phyloP scores from a whole-genome alignment of 257 asterid genomes.

The Cruciata laevipes region DNA sequence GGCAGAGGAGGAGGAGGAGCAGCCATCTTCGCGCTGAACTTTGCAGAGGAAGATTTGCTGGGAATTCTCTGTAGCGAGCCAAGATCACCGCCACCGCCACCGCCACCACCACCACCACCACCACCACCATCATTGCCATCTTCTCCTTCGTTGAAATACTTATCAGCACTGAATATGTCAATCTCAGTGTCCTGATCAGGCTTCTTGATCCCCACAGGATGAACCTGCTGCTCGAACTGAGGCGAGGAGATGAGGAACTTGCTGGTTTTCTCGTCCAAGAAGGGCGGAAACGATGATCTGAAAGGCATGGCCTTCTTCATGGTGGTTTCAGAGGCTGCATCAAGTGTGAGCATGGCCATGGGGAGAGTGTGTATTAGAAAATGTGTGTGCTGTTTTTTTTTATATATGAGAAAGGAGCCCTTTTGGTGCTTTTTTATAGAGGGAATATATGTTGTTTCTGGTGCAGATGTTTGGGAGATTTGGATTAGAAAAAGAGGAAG shows the following conservation, averaged over 20 bases:
- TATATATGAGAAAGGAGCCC: not conserved
- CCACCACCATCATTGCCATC: constrained; percentile 11
- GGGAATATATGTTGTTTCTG: not conserved
- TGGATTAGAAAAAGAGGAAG: constrained; percentile 1
- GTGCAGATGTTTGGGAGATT: not conserved
- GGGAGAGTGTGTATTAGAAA: not conserved
- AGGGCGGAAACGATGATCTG: constrained; percentile 49
- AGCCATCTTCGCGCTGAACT: constrained; percentile 23
- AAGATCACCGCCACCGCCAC: constrained; percentile 2
- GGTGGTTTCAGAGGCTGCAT: constrained; percentile 26
- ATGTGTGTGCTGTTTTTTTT: not conserved
- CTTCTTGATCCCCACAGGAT: constrained; percentile 22
- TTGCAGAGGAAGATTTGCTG: constrained; percentile 12
- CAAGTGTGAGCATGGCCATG: constrained; percentile 40
- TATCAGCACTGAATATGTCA: constrained; percentile 68
- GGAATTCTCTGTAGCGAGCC: constrained; percentile 8
- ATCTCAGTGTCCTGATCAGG: constrained; percentile 49
- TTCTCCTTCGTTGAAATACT: constrained; percentile 53
- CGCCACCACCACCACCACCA: constrained; percentile 10
- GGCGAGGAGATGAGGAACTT: constrained; percentile 19
- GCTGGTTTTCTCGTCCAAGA: constrained; percentile 30
- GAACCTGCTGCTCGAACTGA: constrained; percentile 24
- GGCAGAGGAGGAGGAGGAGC: constrained; percentile 25
- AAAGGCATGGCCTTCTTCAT: constrained; percentile 17
- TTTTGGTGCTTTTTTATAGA: not conserved